Evolutionary conservation across 352 stramenopile species (phyloP).

Genomic region (Plasmopara halstedii): DNA sequence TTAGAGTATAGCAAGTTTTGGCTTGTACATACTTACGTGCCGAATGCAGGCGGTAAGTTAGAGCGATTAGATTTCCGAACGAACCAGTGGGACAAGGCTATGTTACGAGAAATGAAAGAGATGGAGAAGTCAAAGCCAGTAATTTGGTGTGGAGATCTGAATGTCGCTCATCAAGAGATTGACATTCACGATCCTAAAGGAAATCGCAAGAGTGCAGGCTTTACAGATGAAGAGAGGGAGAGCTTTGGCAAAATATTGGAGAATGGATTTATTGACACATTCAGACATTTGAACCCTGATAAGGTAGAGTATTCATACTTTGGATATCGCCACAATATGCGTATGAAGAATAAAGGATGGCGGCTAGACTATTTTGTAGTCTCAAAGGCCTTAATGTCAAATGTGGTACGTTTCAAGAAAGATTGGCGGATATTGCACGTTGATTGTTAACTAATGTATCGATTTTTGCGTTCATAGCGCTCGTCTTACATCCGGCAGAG

Average conservation of each 20-base stretch:
- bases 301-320: constrained; percentile 73
- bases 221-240: constrained; percentile 72
- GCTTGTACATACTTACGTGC: constrained; percentile 83
- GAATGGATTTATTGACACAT: constrained; percentile 69
- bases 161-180: constrained; percentile 83
- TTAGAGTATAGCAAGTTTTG: constrained; percentile 70
- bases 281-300: constrained; percentile 55
- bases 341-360: constrained; percentile 83
- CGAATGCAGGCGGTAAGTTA: constrained; percentile 65
- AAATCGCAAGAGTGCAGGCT: constrained; percentile 69
- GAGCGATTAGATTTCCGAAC: constrained; percentile 71
- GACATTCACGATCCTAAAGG: constrained; percentile 83
- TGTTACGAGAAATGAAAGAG: constrained; percentile 56
- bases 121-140: constrained; percentile 71
- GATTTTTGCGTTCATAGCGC: constrained; percentile 18
- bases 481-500: constrained; percentile 51
- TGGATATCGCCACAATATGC: constrained; percentile 71
- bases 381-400: constrained; percentile 43
- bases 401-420: constrained; percentile 39
- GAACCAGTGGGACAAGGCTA: constrained; percentile 66
- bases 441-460: constrained; percentile 5
- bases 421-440: neutral
- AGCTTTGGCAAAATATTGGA: constrained; percentile 60
- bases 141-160: constrained; percentile 81
- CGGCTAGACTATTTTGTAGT: constrained; percentile 81